phyloP scores from a whole-genome alignment of 495 filamentous ascomycete species.

The Penicillium paxilli region DNA sequence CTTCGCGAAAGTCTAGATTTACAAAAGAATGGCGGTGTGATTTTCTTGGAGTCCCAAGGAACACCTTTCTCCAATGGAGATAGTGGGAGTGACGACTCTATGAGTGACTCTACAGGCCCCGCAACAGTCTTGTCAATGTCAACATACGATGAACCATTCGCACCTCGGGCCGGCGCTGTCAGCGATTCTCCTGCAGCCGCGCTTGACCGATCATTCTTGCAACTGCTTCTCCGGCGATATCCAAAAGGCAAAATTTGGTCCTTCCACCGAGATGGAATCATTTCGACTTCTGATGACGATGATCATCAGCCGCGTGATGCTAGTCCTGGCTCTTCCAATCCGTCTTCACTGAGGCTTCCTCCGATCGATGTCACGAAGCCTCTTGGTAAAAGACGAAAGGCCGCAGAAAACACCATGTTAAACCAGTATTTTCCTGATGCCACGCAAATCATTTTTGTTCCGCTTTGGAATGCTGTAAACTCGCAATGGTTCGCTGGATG shows the following conservation, averaged over 20 bases:
- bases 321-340: constrained; percentile 6
- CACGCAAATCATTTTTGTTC: constrained; percentile 49
- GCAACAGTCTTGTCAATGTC: constrained; percentile 40
- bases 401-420: constrained; percentile 41
- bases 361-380: constrained; percentile 40
- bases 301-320: constrained; percentile 27
- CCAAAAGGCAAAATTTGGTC: constrained; percentile 65
- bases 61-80: constrained; percentile 30
- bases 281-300: constrained; percentile 45
- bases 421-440: constrained; percentile 48
- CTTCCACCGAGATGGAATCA: constrained; percentile 53
- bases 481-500: constrained; percentile 70
- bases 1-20: constrained; percentile 58
- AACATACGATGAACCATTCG: constrained; percentile 41
- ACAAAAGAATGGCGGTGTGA: constrained; percentile 49
- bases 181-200: constrained; percentile 33
- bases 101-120: constrained; percentile 25
- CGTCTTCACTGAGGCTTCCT: constrained; percentile 6
- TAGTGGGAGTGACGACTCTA: constrained; percentile 33
- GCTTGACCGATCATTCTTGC: constrained; percentile 45
- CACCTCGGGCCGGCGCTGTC: constrained; percentile 33
- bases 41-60: constrained; percentile 51
- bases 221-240: constrained; percentile 56
- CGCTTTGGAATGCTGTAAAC: constrained; percentile 68
- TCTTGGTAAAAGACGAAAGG: constrained; percentile 34